These are phyloP conservation scores for Penicillium sclerotiorum DNA, from an alignment of 2,329 filamentous ascomycete genomes.

Conservation along the genomic window DNA sequence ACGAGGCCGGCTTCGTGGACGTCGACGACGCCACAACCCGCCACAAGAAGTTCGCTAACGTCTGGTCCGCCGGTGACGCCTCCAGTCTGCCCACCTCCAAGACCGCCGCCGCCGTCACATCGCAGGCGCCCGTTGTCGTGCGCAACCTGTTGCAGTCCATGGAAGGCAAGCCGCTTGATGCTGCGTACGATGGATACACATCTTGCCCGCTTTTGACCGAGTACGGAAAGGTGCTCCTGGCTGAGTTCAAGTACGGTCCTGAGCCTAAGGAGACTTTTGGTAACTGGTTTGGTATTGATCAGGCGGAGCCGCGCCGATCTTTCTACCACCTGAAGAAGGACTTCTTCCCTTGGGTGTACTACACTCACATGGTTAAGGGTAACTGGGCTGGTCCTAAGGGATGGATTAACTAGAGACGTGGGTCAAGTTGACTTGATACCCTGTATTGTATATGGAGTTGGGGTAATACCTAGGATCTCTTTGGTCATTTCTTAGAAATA, in stretches of 20 bases:
- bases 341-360: conserved; percentile 70
- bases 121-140: conserved; percentile 56
- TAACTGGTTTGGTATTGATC: conserved; percentile 58
- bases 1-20: conserved; percentile 61
- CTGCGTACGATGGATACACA: conserved; percentile 58
- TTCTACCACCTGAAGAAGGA: conserved; percentile 68
- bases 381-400: conserved; percentile 65
- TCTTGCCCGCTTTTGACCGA: conserved; percentile 59
- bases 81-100: conserved; percentile 63
- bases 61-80: conserved; percentile 63
- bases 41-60: conserved; percentile 58
- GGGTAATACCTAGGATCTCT: neutral
- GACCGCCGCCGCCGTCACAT: conserved; percentile 57
- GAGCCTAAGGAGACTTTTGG: conserved; percentile 66
- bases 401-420: conserved; percentile 34
- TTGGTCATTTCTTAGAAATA: too few relatives aligned
- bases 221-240: conserved; percentile 65
- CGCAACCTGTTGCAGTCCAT: conserved; percentile 50
- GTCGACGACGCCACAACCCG: conserved; percentile 57
- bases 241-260: conserved; percentile 67
- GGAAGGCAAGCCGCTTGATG: conserved; percentile 50
- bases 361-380: conserved; percentile 62
- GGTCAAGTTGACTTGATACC: neutral
- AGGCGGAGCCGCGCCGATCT: conserved; percentile 56
- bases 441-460: conserved; percentile 7